Conservation (phyloP, 306 rosid species). For the Hippophae gyantsensis region DNA sequence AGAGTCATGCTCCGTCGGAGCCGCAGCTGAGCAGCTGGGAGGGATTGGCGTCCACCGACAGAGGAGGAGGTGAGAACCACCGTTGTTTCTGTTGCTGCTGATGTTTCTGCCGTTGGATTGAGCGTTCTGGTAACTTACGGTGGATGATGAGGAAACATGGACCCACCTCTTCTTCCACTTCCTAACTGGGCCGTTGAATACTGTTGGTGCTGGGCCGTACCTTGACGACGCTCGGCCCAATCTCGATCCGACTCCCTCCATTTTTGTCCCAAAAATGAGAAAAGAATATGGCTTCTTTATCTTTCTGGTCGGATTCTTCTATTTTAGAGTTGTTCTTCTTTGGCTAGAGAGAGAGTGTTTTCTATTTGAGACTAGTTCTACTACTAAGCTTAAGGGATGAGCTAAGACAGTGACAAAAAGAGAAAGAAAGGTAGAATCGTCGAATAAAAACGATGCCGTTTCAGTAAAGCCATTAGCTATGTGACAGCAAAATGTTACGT, state of each 20-base stretch:
- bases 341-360: too few relatives aligned
- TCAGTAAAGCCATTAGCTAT: too few relatives aligned
- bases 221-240: slow-evolving; percentile 86
- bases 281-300: background rate
- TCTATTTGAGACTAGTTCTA: too few relatives aligned
- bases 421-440: too few relatives aligned
- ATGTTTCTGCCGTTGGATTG: slow-evolving; percentile 27
- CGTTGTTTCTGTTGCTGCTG: slow-evolving; percentile 9
- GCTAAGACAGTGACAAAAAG: too few relatives aligned
- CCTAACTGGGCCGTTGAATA: slow-evolving; percentile 87
- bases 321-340: background rate
- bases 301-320: background rate
- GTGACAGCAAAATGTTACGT: too few relatives aligned
- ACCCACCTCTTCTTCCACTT: slow-evolving; percentile 99
- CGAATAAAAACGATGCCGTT: too few relatives aligned
- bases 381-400: too few relatives aligned
- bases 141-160: slow-evolving; percentile 47
- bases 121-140: slow-evolving; percentile 21
- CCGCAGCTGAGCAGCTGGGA: slow-evolving; percentile 12
- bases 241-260: slow-evolving; percentile 88
- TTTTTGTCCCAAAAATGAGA: slow-evolving; percentile 12
- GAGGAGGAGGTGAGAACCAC: slow-evolving; percentile 57
- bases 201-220: slow-evolving; percentile 72
- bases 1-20: slow-evolving; percentile 5
- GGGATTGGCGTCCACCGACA: slow-evolving; percentile 91